Evolutionary conservation across 192 early-diverging fungal genomes (phyloP), one percentile per base, ranked within the genome.

Genomic region (Mortierella hygrophila): DNA sequence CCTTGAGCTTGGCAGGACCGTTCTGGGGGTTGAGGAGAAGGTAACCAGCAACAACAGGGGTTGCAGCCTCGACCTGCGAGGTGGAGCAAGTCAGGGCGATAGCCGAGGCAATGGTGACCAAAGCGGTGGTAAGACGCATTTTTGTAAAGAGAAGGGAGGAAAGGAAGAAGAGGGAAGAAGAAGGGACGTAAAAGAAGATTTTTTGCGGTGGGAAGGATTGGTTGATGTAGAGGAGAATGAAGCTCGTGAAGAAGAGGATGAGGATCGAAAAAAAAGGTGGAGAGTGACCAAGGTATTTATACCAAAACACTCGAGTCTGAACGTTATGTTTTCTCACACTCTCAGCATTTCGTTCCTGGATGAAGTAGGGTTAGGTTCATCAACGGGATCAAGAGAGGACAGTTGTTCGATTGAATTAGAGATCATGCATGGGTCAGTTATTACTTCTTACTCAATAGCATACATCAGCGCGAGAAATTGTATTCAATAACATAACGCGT

Each of bases 91-190:
- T 79, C 42, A 86, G 11, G 49, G 69, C 69, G 46, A 86, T 60
- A 29, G 84, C 84, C 72, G 84, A 86, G 57, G 84, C 84, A 42
- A 86, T 86, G 38, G 84, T 71, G 42, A 86, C 26, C 42, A 86
- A 71, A 68, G 84, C 78, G 54, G 84, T 81, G 29, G 84, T 70
- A n/a, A 86, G 41, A 81, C 79, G 84, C 84, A 86, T 86, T 10
- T 74, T 54, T 35, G 26, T 35, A 21, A 13, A 46, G 37, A 23
- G 35, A 75, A 72, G 11, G 70, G 47, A 29, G 70, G 21, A 44
- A 73, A n/a, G 35, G 37, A 20, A 26, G 55, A 63, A 47, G 37
- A 82, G 41, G 57, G 47, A 44, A 73, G 49, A 74, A 75, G 37
- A 38, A 23, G 29, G 60, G 49, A 52, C 29, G 60, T 65, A 32